Percentiles rank a stretch among this genome's conserved stretches.
Evolutionary conservation across 2,329 filamentous ascomycete species (phyloP).

Genomic region (Hypomyces rosellus): DNA sequence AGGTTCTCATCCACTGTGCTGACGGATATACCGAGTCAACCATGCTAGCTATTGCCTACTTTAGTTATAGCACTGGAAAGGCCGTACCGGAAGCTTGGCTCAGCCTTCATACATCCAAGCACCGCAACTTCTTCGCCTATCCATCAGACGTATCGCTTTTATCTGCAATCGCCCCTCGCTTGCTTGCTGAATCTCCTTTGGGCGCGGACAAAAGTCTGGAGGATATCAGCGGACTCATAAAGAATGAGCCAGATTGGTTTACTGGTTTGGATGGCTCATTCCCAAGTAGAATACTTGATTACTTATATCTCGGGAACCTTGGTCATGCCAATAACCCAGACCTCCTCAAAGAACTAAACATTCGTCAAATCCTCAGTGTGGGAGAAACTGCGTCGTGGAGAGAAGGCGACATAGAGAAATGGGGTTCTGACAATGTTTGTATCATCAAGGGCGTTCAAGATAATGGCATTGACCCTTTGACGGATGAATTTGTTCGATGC

Average conservation of each 20-base stretch:
- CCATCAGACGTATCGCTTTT: slow-evolving; percentile 81
- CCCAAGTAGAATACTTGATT: slow-evolving; percentile 80
- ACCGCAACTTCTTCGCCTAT: slow-evolving; percentile 94
- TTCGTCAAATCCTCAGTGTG: slow-evolving; percentile 82
- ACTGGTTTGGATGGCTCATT: slow-evolving; percentile 80
- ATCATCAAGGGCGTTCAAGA: slow-evolving; percentile 85
- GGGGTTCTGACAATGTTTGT: slow-evolving; percentile 74
- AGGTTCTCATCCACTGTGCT: slow-evolving; percentile 83
- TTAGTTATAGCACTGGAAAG: slow-evolving; percentile 80
- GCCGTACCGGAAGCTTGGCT: slow-evolving; percentile 84
- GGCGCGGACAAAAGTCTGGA: slow-evolving; percentile 41
- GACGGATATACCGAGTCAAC: slow-evolving; percentile 96
- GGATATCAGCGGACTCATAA: slow-evolving; percentile 47
- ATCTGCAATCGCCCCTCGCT: slow-evolving; percentile 65
- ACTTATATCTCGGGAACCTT: slow-evolving; percentile 94
- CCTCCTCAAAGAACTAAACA: slow-evolving; percentile 71
- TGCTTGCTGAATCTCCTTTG: slow-evolving; percentile 65
- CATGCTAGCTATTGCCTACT: slow-evolving; percentile 83
- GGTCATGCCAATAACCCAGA: slow-evolving; percentile 91
- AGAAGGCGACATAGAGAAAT: slow-evolving; percentile 60
- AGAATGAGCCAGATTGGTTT: slow-evolving; percentile 71
- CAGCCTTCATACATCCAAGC: slow-evolving; percentile 68
- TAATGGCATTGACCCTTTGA: slow-evolving; percentile 91
- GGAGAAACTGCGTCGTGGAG: slow-evolving; percentile 83
- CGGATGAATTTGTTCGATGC: slow-evolving; percentile 76